Evolutionary conservation across 2,329 filamentous ascomycete species (phyloP).

Genomic region (Fusarium sp.): DNA sequence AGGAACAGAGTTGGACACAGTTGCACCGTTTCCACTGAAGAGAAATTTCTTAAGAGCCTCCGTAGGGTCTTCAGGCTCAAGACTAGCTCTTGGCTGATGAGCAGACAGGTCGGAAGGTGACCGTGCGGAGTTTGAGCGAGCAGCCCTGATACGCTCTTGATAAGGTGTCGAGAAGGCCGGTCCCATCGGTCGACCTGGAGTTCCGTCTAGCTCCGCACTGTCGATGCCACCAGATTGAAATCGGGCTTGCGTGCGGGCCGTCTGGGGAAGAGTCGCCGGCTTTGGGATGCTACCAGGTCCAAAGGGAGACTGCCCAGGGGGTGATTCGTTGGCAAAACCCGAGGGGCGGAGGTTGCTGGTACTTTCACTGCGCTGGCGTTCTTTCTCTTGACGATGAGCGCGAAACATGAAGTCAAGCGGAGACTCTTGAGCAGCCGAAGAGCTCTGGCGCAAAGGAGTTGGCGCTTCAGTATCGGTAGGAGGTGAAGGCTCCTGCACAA

Average conservation of each 20-base stretch:
- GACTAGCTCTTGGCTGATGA: slow-evolving; percentile 22
- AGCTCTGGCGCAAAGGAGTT: slow-evolving; percentile 60
- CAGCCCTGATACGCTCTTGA: slow-evolving; percentile 72
- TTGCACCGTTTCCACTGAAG: slow-evolving; percentile 59
- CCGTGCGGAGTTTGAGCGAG: slow-evolving; percentile 56
- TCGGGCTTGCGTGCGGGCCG: slow-evolving; percentile 44
- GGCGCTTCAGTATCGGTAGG: slow-evolving; percentile 68
- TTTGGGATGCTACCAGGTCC: slow-evolving; percentile 45
- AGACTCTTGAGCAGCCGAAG: slow-evolving; percentile 69
- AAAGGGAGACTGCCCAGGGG: slow-evolving; percentile 60
- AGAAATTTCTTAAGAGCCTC: slow-evolving; percentile 72
- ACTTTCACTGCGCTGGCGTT: slow-evolving; percentile 70
- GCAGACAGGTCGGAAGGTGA: slow-evolving; percentile 30
- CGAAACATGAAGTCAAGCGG: slow-evolving; percentile 93
- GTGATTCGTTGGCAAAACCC: slow-evolving; percentile 65
- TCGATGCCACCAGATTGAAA: slow-evolving; percentile 49
- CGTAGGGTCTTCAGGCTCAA: slow-evolving; percentile 52
- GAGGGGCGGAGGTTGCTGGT: slow-evolving; percentile 61
- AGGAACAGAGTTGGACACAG: slow-evolving; percentile 29
- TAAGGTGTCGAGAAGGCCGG: slow-evolving; percentile 79
- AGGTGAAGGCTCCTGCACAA: slow-evolving; percentile 63
- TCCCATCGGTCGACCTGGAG: slow-evolving; percentile 68
- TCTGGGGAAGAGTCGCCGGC: slow-evolving; percentile 47
- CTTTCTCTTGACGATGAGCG: slow-evolving; percentile 85
- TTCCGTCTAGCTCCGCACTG: slow-evolving; percentile 73